These are phyloP conservation scores for Torrubiella hemipterigena DNA, from an alignment of 2,329 filamentous ascomycete genomes.

Conservation along the genomic window DNA sequence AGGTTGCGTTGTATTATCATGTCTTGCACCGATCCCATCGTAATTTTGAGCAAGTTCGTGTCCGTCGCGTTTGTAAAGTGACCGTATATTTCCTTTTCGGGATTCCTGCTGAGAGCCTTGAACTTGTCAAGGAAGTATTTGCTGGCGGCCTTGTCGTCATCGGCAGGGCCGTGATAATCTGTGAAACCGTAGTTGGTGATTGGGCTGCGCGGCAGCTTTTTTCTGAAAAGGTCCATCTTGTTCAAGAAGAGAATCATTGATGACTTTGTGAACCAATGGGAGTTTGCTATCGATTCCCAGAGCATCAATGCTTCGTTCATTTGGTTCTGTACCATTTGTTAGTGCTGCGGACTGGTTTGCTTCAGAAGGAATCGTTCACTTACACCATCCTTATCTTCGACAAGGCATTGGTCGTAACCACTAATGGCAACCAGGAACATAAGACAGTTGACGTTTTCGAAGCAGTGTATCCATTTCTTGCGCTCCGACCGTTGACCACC, in stretches of 20 bases:
- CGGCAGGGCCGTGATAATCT: conserved; percentile 61
- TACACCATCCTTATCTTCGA: conserved; percentile 93
- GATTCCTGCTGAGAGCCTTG: conserved; percentile 59
- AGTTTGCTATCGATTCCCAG: conserved; percentile 77
- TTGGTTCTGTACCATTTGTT: conserved; percentile 52
- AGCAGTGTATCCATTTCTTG: conserved; percentile 97
- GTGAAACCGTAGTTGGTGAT: conserved; percentile 66
- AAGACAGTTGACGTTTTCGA: conserved; percentile 85
- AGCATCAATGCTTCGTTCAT: conserved; percentile 85
- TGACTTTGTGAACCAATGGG: conserved; percentile 74
- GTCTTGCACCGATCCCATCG: conserved; percentile 76
- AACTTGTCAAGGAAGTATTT: conserved; percentile 80
- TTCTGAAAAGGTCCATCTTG: conserved; percentile 78
- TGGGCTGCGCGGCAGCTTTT: conserved; percentile 59
- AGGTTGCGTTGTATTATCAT: conserved; percentile 81
- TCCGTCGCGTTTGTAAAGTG: conserved; percentile 52
- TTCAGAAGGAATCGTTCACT: conserved; percentile 22
- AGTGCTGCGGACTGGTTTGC: conserved; percentile 4
- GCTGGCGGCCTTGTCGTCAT: conserved; percentile 62
- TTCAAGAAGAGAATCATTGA: conserved; percentile 77
- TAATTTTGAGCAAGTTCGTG: conserved; percentile 71
- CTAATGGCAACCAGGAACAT: conserved; percentile 92
- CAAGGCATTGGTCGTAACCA: conserved; percentile 90
- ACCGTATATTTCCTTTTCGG: conserved; percentile 51
- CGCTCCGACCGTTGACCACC: conserved; percentile 85